These are phyloP conservation scores for Paecilomyces variotii DNA, from an alignment of 2,329 filamentous ascomycete genomes.

Conservation along the genomic window DNA sequence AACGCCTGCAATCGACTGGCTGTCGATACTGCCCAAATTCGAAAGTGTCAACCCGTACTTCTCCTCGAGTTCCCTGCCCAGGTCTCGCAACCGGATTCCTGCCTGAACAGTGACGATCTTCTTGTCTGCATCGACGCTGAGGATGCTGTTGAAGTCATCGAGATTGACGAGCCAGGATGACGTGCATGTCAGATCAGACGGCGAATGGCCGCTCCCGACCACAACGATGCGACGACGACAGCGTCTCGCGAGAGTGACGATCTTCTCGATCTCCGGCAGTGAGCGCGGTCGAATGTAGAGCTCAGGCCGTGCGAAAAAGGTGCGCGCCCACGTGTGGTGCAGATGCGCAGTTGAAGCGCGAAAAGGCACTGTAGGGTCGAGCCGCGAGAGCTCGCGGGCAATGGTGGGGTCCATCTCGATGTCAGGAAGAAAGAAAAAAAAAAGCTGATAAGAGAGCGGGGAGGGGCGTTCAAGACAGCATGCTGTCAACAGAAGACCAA, in stretches of 20 bases:
- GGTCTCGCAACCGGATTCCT: slow-evolving; percentile 72
- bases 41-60: slow-evolving; percentile 73
- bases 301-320: slow-evolving; percentile 81
- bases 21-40: slow-evolving; percentile 89
- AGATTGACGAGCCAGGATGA: slow-evolving; percentile 93
- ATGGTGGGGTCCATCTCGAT: slow-evolving; percentile 39
- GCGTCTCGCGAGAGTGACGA: slow-evolving; percentile 68
- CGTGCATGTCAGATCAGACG: slow-evolving; percentile 84
- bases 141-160: slow-evolving; percentile 67
- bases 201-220: slow-evolving; percentile 87
- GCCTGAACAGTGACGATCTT: slow-evolving; percentile 69
- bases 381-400: slow-evolving; percentile 48
- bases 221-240: slow-evolving; percentile 76
- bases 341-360: slow-evolving; percentile 63
- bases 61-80: slow-evolving; percentile 63
- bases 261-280: slow-evolving; percentile 72
- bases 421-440: neutral
- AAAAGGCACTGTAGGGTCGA: slow-evolving; percentile 63
- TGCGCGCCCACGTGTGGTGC: slow-evolving; percentile 91
- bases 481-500: slow-evolving; percentile 1
- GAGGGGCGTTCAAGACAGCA: neutral
- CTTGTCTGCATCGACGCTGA: slow-evolving; percentile 59
- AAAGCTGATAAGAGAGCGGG: neutral
- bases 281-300: slow-evolving; percentile 81
- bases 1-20: slow-evolving; percentile 85